Evolutionary conservation across 345 rosid genomes (phyloP), one percentile per base, ranked within the genome.

Genomic region (Citrus inodora): DNA sequence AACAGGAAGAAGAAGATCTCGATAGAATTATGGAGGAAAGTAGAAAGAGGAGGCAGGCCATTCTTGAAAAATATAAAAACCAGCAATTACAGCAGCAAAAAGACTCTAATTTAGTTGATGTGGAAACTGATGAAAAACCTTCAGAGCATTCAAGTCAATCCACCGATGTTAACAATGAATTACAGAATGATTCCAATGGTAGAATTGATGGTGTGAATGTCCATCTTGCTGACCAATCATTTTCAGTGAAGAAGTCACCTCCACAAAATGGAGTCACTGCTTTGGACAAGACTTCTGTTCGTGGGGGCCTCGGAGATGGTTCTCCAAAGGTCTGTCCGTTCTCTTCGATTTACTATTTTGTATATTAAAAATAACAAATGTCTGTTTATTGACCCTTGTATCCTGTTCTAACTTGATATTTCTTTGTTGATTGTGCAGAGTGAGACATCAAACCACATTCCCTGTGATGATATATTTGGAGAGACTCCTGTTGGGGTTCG

Each of bases 391-490:
- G 5, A 14, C 24, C 9, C 32, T 11, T 37, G 9, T 76, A 33
- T 59, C 22, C 2, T 64, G 17, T 65, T 48, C 42, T 75, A 66
- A 64, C 33, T 22, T 46, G 7, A 63, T 32, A 28, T 30, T 32
- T 48, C 61, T 51, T 25, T 27, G 27, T 79, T n/a, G 11, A 63
- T 78, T 89, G 73, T 76, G 71, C 93, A 97, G 99, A 93, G 99
- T 86, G 98, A 97, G 88, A 73, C 90, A 78, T 93, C 90, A 70
- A 90, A 81, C 72, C 94, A 91, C 78, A 88, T 89, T 82, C 90
- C 88, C 80, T 89, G 90, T 81, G 99, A 94, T 84, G 99, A 97
- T 80, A 94, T 97, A 58, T 97, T 94, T 82, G 99, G 98, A 64
- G 99, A 97, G 78, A 91, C 99, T 9, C 99, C 99, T 11, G 84